phyloP scores from a whole-genome alignment of 148 eudicot species.

The Nepenthes gracilis region DNA sequence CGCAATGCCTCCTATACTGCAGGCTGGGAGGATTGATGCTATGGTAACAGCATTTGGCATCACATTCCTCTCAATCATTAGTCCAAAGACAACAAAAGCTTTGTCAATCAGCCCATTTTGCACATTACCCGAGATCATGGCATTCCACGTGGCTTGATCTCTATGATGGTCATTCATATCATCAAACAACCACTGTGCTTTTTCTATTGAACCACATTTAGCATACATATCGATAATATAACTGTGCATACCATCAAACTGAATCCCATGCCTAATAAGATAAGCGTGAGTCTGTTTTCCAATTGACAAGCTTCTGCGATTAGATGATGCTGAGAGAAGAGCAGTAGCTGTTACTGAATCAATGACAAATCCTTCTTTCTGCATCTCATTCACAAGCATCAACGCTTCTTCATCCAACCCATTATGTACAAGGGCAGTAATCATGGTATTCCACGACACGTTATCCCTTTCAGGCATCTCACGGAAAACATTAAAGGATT shows the following conservation, averaged over 20 bases:
- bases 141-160: conserved; percentile 87
- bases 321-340: conserved; percentile 77
- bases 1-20: conserved; percentile 46
- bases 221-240: conserved; percentile 87
- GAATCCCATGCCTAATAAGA: conserved; percentile 49
- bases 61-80: conserved; percentile 49
- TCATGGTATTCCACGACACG: conserved; percentile 86
- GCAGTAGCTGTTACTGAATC: conserved; percentile 67
- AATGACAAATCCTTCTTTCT: conserved; percentile 50
- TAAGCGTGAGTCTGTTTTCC: conserved; percentile 85
- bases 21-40: conserved; percentile 75
- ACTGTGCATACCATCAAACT: conserved; percentile 69
- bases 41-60: conserved; percentile 71
- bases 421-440: conserved; percentile 72
- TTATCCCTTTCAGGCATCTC: conserved; percentile 64
- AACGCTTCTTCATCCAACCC: conserved; percentile 64
- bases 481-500: conserved; percentile 57
- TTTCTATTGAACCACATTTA: conserved; percentile 48
- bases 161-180: conserved; percentile 22
- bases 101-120: conserved; percentile 55
- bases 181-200: conserved; percentile 40
- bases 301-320: conserved; percentile 49
- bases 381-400: conserved; percentile 88
- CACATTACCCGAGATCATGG: conserved; percentile 58
- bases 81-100: conserved; percentile 42